phyloP scores from a whole-genome alignment of 192 early-diverging fungal genomes.

The Rhizoclosmatium globosum region DNA sequence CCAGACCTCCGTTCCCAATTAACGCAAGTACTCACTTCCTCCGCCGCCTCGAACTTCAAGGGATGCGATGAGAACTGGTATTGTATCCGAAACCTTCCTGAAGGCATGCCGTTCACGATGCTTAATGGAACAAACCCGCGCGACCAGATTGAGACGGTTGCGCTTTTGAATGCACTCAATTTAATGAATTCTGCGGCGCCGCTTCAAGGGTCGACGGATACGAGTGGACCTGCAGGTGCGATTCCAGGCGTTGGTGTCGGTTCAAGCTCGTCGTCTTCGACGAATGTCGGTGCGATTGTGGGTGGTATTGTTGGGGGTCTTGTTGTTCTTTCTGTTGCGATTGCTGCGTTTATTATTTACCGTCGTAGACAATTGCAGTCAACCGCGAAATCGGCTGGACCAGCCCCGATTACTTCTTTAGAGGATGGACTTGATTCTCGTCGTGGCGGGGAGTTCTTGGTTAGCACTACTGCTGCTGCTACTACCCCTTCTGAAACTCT shows the following conservation, averaged over 20 bases:
- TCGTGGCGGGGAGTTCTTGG: too few species aligned
- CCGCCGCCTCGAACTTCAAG: constrained; percentile 5
- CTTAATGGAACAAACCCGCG: constrained; percentile 32
- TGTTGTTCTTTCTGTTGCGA: neutral
- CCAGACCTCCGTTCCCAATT: neutral
- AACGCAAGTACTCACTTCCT: neutral
- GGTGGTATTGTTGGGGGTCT: neutral
- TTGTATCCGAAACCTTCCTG: constrained; percentile 26
- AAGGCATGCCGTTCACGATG: constrained; percentile 23
- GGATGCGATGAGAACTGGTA: constrained; percentile 27
- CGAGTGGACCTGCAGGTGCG: too few species aligned
- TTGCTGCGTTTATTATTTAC: neutral
- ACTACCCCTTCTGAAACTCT: too few species aligned
- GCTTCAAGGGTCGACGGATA: neutral
- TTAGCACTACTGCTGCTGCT: too few species aligned
- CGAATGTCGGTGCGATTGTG: neutral
- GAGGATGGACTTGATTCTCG: too few species aligned
- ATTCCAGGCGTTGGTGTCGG: neutral
- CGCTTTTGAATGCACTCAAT: constrained; percentile 18
- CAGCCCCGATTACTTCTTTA: too few species aligned
- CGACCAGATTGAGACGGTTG: constrained; percentile 33
- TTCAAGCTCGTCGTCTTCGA: neutral
- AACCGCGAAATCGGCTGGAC: too few species aligned
- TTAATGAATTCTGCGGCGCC: neutral
- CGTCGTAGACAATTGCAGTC: too few species aligned